phyloP scores from a whole-genome alignment of 164 flowering plant genomes.

The Tinospora cordifolia region DNA sequence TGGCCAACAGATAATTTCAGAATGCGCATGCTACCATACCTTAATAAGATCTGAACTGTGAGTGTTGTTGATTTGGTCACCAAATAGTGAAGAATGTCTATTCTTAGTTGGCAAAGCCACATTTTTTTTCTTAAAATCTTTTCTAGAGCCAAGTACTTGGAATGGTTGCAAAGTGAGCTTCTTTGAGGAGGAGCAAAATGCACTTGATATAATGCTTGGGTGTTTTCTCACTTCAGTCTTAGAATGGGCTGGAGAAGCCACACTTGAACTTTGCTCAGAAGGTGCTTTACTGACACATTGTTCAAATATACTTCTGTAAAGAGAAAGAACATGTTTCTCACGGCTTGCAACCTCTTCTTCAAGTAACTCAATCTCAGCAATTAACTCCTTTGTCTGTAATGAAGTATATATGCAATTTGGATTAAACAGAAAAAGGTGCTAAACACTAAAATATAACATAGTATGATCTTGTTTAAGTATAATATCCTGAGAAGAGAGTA shows the following conservation, averaged over 20 bases:
- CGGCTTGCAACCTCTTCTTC: constrained; percentile 86
- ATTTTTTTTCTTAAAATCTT: constrained; percentile 40
- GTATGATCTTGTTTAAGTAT: neutral
- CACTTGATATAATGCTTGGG: constrained; percentile 66
- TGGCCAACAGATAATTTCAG: neutral
- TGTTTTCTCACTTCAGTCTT: constrained; percentile 54
- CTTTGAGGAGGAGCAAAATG: constrained; percentile 75
- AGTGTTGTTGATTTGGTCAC: constrained; percentile 28
- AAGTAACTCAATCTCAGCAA: constrained; percentile 72
- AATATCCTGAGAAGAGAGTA: neutral
- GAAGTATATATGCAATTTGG: neutral
- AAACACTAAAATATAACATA: neutral
- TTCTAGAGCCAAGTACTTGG: constrained; percentile 45
- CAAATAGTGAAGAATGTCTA: constrained; percentile 28
- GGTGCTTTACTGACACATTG: constrained; percentile 48
- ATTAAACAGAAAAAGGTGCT: neutral
- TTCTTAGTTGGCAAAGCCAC: constrained; percentile 31
- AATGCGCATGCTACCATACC: constrained; percentile 27
- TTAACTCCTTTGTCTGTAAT: constrained; percentile 64
- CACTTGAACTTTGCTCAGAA: constrained; percentile 54
- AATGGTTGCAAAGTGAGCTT: constrained; percentile 56
- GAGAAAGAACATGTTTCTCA: constrained; percentile 79
- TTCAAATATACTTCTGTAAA: constrained; percentile 71
- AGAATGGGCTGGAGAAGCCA: constrained; percentile 58
- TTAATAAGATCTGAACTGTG: constrained; percentile 27